Evolutionary conservation across 1,139 yeast genomes (phyloP), one percentile per base, ranked within the genome.

Genomic region (Martiniozyma asiatica): DNA sequence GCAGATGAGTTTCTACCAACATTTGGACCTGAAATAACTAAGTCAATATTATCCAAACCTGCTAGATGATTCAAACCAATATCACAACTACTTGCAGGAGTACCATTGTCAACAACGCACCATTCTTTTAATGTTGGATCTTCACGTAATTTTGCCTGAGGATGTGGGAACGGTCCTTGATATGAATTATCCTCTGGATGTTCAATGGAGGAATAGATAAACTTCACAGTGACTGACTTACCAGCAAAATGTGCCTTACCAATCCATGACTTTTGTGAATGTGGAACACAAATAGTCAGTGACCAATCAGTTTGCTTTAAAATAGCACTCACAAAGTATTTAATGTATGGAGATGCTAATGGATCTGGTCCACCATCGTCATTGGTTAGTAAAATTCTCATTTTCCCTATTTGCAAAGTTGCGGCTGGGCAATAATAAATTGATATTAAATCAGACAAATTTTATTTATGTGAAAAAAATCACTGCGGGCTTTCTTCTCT

Each of bases 171-270:
- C 0, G 95, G 95, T 0, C 95, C 96, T 28, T 68, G 63, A 46
- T 53, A 75, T 4, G 62, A 53, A 41, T 76, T 73, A 24, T 69
- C 55, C 23, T 42, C 44, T 6, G 58, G 56, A 9, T 37, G 31
- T 44, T 58, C 36, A 36, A 71, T 43, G 47, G 63, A 53, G 16
- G 80, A 67, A 46, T 75, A 79, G 14, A 80, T 61, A 48, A 75
- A 87, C 8, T 71, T 62, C 4, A 89, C 73, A 2, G 73, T 60
- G 30, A 87, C 63, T 24, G 75, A 70, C 45, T 74, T 69, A 14
- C 94, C 96, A 3, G 95, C 94, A 50, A 87, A 74, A 57, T 87
- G 96, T 9, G 98, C 97, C 53, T 89, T 89, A 23, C 95, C 95
- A 36, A 85, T 87, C 98, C 98, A 89, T 8, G 96, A 85, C 44